These are phyloP conservation scores for Drosera capensis DNA, from an alignment of 148 eudicot species.

Conservation along the genomic window DNA sequence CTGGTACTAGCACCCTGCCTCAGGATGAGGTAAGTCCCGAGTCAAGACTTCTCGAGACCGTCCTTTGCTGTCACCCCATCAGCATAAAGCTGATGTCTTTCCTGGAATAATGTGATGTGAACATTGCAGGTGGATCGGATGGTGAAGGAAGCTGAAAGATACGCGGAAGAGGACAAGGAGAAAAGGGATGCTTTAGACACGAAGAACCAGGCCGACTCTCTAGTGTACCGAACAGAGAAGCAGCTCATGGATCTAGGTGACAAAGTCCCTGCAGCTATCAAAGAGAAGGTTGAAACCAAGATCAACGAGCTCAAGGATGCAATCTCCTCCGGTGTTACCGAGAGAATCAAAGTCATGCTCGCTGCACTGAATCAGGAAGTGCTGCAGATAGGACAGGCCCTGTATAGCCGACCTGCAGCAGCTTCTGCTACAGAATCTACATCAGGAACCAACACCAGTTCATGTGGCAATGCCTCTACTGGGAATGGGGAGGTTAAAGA, in stretches of 20 bases:
- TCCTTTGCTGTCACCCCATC: background rate
- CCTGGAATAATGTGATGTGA: background rate
- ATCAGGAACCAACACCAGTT: background rate
- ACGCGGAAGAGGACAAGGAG: background rate
- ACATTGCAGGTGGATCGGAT: background rate
- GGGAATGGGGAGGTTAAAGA: background rate
- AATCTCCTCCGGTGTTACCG: background rate
- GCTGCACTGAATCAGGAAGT: background rate
- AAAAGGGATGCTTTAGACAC: conserved; percentile 1
- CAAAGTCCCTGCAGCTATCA: background rate
- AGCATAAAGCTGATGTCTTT: background rate
- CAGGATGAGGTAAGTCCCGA: background rate
- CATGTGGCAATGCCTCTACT: background rate
- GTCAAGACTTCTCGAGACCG: no score
- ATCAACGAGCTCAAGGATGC: background rate
- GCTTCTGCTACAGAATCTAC: background rate
- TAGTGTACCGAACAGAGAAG: background rate
- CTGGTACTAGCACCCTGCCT: background rate
- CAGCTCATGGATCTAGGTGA: background rate
- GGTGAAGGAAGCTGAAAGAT: background rate
- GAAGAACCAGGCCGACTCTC: background rate
- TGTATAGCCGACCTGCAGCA: background rate
- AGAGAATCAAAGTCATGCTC: background rate
- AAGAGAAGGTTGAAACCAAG: conserved; percentile 1
- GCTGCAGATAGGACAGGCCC: background rate